Base-by-base conservation (phyloP, 257 asterid genomes). In the Nicotiana paniculata region DNA sequence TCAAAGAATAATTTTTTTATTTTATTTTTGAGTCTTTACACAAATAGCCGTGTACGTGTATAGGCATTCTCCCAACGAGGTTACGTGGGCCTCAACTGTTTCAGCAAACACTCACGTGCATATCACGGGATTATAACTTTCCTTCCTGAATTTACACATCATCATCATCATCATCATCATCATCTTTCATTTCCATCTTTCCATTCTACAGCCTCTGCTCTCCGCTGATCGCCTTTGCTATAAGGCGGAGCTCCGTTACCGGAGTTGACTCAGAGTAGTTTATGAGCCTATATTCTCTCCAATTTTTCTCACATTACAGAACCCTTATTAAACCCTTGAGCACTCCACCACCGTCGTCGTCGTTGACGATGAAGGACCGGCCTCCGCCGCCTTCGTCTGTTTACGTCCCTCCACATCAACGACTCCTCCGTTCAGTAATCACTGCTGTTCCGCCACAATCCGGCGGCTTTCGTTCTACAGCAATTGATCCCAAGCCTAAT, bases 331-430 rank as follows among this genome's bases (percentile, higher is more conserved):
- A 89, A 83, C 86, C 81, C 66, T 39, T 78, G 18, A n/a, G 16
- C 74, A 70, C 83, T 82, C 69, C 81, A n/a, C 81, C 80, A 24
- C 90, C 67, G 28, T 63, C 46, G n/a, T 57, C 77, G 64, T 57
- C 81, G 64, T 65, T 86, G 84, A 81, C 77, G 66, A 90, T 94
- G 97, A 91, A 89, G 86, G 94, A 91, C 83, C 85, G 89, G 86
- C 66, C 82, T 74, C 91, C 88, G 85, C 89, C 91, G 75, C 69
- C 93, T 9, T 17, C 83, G 88, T 43, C 86, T 77, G 88, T 87
- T 63, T 93, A 91, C 83, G 90, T 92, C 3, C 97, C 97, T 86
- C 97, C 97, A 11, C 95, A 93, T 86, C 92, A 90, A 69, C 95
- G 98, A 81, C 88, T 83, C 83, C 88, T 83, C 83, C 90, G 90